A percentile compares a stretch with the other conserved stretches of the same genome.
phyloP scores from a whole-genome alignment of 805 yeast species.

The Suhomyces pyralidae region DNA sequence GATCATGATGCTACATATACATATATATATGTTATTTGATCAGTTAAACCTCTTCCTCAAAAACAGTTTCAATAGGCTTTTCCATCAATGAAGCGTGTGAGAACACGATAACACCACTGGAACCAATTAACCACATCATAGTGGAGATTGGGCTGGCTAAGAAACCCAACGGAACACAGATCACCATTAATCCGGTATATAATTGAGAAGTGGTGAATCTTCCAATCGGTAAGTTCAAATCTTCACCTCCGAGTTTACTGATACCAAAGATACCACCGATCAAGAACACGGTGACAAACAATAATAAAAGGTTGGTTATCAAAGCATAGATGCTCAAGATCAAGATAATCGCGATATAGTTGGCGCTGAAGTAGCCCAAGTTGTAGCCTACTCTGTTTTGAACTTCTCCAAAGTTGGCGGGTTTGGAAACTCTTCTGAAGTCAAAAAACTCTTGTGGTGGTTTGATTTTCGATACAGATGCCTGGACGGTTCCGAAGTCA shows the following conservation, averaged over 20 bases:
- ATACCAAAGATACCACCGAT: conserved; percentile 77
- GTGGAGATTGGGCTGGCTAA: conserved; percentile 88
- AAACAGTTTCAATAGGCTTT: conserved; percentile 92
- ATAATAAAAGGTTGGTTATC: conserved; percentile 76
- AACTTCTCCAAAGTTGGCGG: conserved; percentile 81
- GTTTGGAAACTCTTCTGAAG: conserved; percentile 83
- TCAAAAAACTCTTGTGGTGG: conserved; percentile 95
- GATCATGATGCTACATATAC: not conserved
- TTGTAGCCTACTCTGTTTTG: conserved; percentile 88
- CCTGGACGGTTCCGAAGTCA: conserved; percentile 46
- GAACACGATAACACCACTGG: conserved; percentile 72
- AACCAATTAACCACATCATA: conserved; percentile 87
- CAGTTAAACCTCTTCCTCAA: conserved; percentile 66
- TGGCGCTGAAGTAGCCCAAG: conserved; percentile 81
- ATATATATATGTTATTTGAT: too few species aligned
- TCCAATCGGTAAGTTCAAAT: conserved; percentile 72
- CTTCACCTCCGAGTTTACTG: conserved; percentile 75
- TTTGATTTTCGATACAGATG: conserved; percentile 66
- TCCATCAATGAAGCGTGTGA: conserved; percentile 90
- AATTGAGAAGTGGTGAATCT: conserved; percentile 73
- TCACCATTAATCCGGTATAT: conserved; percentile 75
- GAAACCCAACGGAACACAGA: conserved; percentile 78
- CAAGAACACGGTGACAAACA: conserved; percentile 76
- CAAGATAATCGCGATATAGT: conserved; percentile 73
- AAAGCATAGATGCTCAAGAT: conserved; percentile 79